Evolutionary conservation across 2,329 filamentous ascomycete genomes (phyloP).

Genomic region (Sporothrix protearum): DNA sequence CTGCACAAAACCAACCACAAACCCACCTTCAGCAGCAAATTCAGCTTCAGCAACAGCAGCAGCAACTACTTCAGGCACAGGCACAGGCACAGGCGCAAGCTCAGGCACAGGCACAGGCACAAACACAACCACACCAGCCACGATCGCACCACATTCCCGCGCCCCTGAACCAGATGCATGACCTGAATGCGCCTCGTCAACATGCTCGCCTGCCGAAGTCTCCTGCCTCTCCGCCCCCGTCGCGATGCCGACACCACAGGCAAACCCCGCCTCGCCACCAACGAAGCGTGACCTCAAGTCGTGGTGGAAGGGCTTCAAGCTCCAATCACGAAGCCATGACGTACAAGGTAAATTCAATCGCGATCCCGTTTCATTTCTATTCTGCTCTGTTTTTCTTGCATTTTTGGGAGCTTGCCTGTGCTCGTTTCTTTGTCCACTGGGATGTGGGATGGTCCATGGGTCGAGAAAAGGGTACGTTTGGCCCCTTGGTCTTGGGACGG

Average conservation of each 20-base stretch:
- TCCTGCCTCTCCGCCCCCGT: constrained; percentile 31
- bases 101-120: constrained; percentile 23
- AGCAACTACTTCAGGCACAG: not conserved
- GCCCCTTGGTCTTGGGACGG: not conserved
- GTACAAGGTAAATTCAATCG: constrained; percentile 26
- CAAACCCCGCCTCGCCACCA: constrained; percentile 62
- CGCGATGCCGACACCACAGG: constrained; percentile 31
- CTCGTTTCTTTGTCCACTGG: not conserved
- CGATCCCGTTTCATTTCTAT: not conserved
- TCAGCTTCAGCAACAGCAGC: not conserved
- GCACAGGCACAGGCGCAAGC: not conserved
- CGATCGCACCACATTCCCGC: constrained; percentile 12
- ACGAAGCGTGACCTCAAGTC: constrained; percentile 85
- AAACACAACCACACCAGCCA: not conserved
- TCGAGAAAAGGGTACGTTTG: not conserved
- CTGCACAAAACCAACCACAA: not conserved
- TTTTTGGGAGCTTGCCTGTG: not conserved
- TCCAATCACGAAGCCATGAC: constrained; percentile 56
- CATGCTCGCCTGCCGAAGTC: constrained; percentile 13
- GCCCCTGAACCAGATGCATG: constrained; percentile 10
- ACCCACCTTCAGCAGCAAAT: not conserved
- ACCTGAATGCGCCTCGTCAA: constrained; percentile 20
- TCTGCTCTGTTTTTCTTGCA: not conserved
- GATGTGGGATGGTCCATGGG: not conserved
- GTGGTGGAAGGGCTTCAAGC: constrained; percentile 97